Conservation (phyloP, 495 filamentous ascomycete genomes). For the Hyaloscypha variabilis region DNA sequence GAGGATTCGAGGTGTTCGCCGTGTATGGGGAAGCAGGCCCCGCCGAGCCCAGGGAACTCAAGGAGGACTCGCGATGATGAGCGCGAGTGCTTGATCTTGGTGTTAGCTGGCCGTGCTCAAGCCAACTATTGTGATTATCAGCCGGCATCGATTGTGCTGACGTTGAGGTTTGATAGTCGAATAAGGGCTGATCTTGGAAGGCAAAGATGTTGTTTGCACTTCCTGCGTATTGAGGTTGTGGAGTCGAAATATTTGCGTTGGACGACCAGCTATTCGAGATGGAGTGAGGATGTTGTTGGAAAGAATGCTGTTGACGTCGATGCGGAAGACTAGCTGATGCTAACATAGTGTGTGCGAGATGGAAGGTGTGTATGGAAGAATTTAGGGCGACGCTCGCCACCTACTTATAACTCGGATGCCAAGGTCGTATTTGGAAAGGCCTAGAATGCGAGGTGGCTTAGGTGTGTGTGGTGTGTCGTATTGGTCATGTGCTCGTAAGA, state of each 20-base stretch:
- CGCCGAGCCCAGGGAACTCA: slow-evolving; percentile 57
- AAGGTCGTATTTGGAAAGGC: not conserved
- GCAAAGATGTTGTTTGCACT: slow-evolving; percentile 20
- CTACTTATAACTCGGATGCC: not conserved
- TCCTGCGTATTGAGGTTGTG: slow-evolving; percentile 23
- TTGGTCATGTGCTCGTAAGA: slow-evolving; percentile 11
- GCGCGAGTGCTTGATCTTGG: slow-evolving; percentile 29
- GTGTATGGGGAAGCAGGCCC: slow-evolving; percentile 57
- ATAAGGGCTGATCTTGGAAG: slow-evolving; percentile 28
- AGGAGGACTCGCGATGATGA: slow-evolving; percentile 54
- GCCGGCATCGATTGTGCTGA: slow-evolving; percentile 29
- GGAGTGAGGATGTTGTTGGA: slow-evolving; percentile 5
- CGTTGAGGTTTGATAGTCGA: slow-evolving; percentile 26
- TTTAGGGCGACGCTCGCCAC: not conserved
- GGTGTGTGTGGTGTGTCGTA: slow-evolving; percentile 14
- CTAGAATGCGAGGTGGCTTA: slow-evolving; percentile 7
- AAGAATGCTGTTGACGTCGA: slow-evolving; percentile 1
- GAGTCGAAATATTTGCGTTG: slow-evolving; percentile 15
- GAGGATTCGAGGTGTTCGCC: slow-evolving; percentile 54
- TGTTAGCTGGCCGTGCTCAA: slow-evolving; percentile 32
- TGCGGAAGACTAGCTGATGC: slow-evolving; percentile 10
- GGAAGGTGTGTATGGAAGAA: not conserved
- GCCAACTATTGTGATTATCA: slow-evolving; percentile 29
- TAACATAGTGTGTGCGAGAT: slow-evolving; percentile 20
- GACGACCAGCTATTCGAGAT: slow-evolving; percentile 16